Evolutionary conservation across 148 eudicot species (phyloP), one percentile per base, ranked within the genome.

Genomic region (Nepenthes gracilis): DNA sequence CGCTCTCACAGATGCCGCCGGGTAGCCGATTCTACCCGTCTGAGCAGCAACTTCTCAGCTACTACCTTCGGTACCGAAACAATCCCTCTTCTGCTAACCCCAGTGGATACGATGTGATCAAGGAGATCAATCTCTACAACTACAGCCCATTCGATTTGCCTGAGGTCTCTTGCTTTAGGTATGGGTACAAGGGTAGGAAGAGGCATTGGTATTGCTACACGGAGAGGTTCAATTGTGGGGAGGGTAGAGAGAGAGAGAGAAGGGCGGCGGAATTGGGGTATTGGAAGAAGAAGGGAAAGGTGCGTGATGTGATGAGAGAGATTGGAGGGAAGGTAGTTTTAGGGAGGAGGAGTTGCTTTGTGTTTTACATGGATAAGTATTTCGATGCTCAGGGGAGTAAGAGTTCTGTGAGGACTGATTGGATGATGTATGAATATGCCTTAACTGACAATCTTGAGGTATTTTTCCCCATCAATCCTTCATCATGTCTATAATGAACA

Each of bases 11-110:
- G 0, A 56, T 78, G 8, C 89, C 85, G 0, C 89, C 85, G 0
- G 89, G 89, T 52, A 75, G 70, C 67, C 81, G 83, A 64, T 84
- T 84, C 61, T 78, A 71, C 81, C 85, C 85, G n/a, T 78, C 85
- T 9, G 85, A 78, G 33, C 66, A 76, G 36, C 72, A 78, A 12
- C 80, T 84, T 57, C 36, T 81, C 55, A 23, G 54, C 57, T 66
- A 71, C 79, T 84, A 84, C 67, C 75, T 84, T 53, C 65, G 62
- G 2, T 64, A 37, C 58, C 78, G 78, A 54, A 69, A 74, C 72
- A 43, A 33, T 50, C 23, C 49, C 37, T 57, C 40, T 35, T 12
- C 57, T 34, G 5, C 15, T 45, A 7, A 12, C 37, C 5, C 23
- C 4, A n/a, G 32, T 32, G 47, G 33, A 8, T 56, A 63, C 47